A percentile compares a stretch with the other conserved stretches of the same genome.
phyloP scores from a whole-genome alignment of 495 filamentous ascomycete genomes.

The Penicillium roqueforti region DNA sequence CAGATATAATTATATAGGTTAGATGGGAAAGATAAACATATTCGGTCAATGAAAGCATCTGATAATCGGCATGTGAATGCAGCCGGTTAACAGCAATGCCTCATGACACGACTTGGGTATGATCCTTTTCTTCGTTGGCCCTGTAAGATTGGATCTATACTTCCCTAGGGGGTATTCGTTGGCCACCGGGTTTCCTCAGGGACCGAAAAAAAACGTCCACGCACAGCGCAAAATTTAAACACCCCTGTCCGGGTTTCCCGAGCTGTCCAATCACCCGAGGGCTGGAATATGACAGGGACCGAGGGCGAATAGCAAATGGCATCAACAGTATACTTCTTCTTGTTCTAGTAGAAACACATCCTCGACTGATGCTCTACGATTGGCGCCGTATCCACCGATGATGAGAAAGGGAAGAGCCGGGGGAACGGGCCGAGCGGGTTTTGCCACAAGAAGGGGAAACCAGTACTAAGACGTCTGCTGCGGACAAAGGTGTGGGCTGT shows the following conservation, averaged over 20 bases:
- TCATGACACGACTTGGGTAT: not conserved
- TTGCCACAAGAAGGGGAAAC: slow-evolving; percentile 14
- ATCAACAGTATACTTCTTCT: not conserved
- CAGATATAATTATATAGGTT: slow-evolving; percentile 13
- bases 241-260: not conserved
- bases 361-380: slow-evolving; percentile 3
- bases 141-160: slow-evolving; percentile 3
- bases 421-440: slow-evolving; percentile 28
- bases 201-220: not conserved
- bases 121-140: no score
- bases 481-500: slow-evolving; percentile 1
- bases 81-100: slow-evolving; percentile 3
- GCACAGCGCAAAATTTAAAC: not conserved
- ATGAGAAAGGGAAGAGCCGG: slow-evolving; percentile 21
- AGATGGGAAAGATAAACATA: slow-evolving; percentile 10
- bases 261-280: not conserved
- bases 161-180: not conserved
- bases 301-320: not conserved
- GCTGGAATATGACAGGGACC: slow-evolving; percentile 4
- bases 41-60: slow-evolving; percentile 25
- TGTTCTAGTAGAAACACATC: slow-evolving; percentile 3
- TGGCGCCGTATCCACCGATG: slow-evolving; percentile 13
- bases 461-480: not conserved
- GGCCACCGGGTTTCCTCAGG: not conserved
- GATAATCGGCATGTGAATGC: slow-evolving; percentile 17